Evolutionary conservation across 306 rosid genomes (phyloP).

Genomic region (Citrullus colocynthis): DNA sequence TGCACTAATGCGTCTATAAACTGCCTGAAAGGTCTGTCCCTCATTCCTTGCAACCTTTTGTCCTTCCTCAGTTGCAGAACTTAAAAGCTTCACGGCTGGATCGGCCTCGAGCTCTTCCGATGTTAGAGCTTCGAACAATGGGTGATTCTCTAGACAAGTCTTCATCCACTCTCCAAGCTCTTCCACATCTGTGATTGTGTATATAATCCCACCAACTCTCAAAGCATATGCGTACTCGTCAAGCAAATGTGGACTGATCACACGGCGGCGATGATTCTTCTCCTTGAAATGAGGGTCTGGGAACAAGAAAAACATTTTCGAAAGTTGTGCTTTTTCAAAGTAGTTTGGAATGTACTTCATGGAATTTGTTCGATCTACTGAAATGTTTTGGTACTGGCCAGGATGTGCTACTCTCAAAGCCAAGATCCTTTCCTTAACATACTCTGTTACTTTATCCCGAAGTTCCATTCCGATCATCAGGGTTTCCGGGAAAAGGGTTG

Average conservation of each 20-base stretch:
- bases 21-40: slow-evolving; percentile 75
- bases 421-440: slow-evolving; percentile 77
- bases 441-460: slow-evolving; percentile 81
- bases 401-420: slow-evolving; percentile 59
- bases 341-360: slow-evolving; percentile 93
- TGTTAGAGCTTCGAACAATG: slow-evolving; percentile 64
- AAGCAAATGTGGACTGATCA: slow-evolving; percentile 69
- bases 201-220: slow-evolving; percentile 70
- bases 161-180: slow-evolving; percentile 98
- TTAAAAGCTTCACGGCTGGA: slow-evolving; percentile 61
- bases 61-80: slow-evolving; percentile 90
- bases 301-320: slow-evolving; percentile 89
- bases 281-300: slow-evolving; percentile 99
- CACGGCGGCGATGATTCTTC: slow-evolving; percentile 94
- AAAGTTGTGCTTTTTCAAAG: slow-evolving; percentile 76
- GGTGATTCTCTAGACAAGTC: slow-evolving; percentile 73
- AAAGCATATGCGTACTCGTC: slow-evolving; percentile 84
- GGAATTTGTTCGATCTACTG: slow-evolving; percentile 87
- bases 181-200: slow-evolving; percentile 89
- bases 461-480: slow-evolving; percentile 98
- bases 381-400: slow-evolving; percentile 73
- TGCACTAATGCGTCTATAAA: slow-evolving; percentile 51
- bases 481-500: slow-evolving; percentile 72
- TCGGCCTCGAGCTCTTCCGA: slow-evolving; percentile 69
- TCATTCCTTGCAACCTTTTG: slow-evolving; percentile 93